Percentiles rank a stretch among this genome's conserved stretches.
phyloP scores from a whole-genome alignment of 2,329 filamentous ascomycete species.

The Aspergillus fijiensis region DNA sequence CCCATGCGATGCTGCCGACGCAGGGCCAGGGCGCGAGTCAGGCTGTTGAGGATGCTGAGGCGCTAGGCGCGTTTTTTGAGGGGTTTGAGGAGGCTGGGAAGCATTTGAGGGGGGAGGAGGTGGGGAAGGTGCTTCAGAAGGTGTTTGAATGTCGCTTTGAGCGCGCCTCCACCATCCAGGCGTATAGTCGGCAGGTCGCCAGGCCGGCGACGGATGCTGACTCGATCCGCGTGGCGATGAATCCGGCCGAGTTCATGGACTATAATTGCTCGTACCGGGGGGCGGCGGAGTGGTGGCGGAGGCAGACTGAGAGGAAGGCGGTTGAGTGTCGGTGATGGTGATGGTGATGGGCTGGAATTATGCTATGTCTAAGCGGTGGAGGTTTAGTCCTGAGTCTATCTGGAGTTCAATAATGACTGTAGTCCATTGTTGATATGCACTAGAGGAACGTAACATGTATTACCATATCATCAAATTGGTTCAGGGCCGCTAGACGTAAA shows the following conservation, averaged over 20 bases:
- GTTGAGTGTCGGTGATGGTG: no score
- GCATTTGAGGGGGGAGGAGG: not conserved
- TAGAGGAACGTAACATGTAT: no score
- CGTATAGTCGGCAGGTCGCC: slow-evolving; percentile 12
- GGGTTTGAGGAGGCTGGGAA: not conserved
- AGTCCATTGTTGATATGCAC: no score
- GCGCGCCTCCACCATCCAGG: slow-evolving; percentile 7
- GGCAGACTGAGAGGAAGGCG: not conserved
- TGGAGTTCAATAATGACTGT: no score
- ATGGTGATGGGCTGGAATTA: no score
- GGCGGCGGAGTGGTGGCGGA: slow-evolving; percentile 12
- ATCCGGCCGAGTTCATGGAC: slow-evolving; percentile 23
- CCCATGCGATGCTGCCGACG: slow-evolving; percentile 43
- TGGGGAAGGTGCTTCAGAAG: not conserved
- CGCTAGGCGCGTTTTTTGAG: slow-evolving; percentile 17
- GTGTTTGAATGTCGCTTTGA: slow-evolving; percentile 8
- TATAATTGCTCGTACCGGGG: slow-evolving; percentile 20
- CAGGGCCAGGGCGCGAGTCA: slow-evolving; percentile 47
- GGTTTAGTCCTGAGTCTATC: no score
- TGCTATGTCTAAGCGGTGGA: no score
- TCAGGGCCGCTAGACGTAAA: not conserved
- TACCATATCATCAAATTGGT: no score
- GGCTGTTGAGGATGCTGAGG: slow-evolving; percentile 44
- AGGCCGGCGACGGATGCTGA: not conserved
- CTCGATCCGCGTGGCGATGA: slow-evolving; percentile 29